Base-by-base conservation (phyloP, 768 basidiomycete species). In the Thelephora ganbajun region DNA sequence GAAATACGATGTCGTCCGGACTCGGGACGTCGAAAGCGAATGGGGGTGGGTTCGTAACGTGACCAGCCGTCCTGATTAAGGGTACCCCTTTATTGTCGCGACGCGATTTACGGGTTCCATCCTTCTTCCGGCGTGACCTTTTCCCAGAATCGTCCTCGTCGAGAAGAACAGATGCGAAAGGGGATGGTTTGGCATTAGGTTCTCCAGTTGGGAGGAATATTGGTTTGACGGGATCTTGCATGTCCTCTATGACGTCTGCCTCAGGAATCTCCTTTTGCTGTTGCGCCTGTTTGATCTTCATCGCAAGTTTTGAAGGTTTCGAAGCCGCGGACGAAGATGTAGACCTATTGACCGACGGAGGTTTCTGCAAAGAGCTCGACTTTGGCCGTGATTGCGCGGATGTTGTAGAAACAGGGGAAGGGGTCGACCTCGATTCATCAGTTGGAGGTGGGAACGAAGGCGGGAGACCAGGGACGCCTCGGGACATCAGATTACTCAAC, bases 1-100 rank as follows among this genome's bases (percentile, higher is more conserved):
- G 77, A 56, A 85, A 68, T 7, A 97, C 79, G 52, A 87, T 65
- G 57, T 97, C 94, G 55, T 98, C 94, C 18, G 94, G 94, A 62
- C 92, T 96, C 33, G 87, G 88, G 19, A 71, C 73, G 52, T 91
- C 79, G 57, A 92, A 90, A 9, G 77, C 66, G 59, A 87, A 88
- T 2, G 66, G 63, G 16, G 56, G 51, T 35, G 60, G 59, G 14
- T 66, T 56, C 12, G 63, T 56, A 6, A 58, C 56, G 35, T 66
- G 51, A 46, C 63, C 63, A 14, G 71, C 66, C n/a, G 69, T 20
- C 16, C 42, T 44, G 45, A 41, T 46, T 45, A 23, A 19, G 16
- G 44, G 6, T 30, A 18, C 19, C 18, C 19, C 22, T 45, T 45
- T n/a, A 30, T 2, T 9, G 19, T 19, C 6, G 26, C 7, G 44